These are phyloP conservation scores for Picea abies DNA, from an alignment of 83 land plant genomes.

Conservation along the genomic window DNA sequence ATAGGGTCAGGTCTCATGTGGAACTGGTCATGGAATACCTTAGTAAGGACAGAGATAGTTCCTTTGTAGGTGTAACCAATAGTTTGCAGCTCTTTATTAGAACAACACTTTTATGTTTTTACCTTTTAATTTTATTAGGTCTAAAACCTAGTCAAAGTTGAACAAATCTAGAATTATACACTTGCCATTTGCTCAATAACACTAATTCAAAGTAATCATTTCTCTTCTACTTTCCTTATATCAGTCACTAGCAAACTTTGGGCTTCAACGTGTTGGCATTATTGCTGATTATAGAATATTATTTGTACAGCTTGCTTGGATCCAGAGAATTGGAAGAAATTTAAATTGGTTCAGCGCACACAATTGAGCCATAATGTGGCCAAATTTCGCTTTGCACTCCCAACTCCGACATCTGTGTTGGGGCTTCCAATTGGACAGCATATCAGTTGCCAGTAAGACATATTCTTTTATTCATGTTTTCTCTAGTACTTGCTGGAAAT, in stretches of 20 bases:
- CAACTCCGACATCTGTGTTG: slow-evolving; percentile 83
- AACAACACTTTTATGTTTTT: background rate
- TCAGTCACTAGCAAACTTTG: background rate
- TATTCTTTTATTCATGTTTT: background rate
- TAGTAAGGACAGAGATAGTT: background rate
- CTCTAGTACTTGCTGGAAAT: slow-evolving; percentile 1
- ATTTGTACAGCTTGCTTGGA: slow-evolving; percentile 65
- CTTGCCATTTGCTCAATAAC: background rate
- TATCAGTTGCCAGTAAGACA: slow-evolving; percentile 82
- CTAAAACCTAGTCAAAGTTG: background rate
- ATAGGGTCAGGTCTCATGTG: too few relatives aligned
- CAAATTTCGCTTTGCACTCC: slow-evolving; percentile 80
- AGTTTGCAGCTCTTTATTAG: background rate
- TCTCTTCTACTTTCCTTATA: background rate
- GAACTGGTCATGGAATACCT: background rate
- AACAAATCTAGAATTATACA: background rate
- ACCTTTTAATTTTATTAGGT: background rate
- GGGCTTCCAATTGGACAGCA: slow-evolving; percentile 99
- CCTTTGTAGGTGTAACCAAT: background rate
- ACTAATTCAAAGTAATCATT: background rate
- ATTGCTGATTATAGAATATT: background rate
- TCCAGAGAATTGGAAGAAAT: slow-evolving; percentile 81
- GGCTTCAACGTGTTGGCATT: background rate
- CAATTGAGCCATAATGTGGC: slow-evolving; percentile 97
- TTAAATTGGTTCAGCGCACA: slow-evolving; percentile 69